Evolutionary conservation across 2,329 filamentous ascomycete species (phyloP).

Genomic region (Septoria linicola): DNA sequence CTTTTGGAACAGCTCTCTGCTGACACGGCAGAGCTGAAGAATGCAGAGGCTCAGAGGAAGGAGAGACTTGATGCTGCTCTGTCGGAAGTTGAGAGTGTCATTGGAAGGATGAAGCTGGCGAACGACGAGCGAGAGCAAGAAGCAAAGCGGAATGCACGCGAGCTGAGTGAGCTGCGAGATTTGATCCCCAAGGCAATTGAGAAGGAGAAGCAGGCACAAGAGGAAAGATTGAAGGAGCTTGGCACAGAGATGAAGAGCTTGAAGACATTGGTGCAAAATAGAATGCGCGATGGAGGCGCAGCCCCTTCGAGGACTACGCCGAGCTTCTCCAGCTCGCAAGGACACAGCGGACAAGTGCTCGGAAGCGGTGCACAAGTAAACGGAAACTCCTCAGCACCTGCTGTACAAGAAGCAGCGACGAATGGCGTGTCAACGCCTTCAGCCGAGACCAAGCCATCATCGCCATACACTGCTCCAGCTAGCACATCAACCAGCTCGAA

Average conservation of each 20-base stretch:
- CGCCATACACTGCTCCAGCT: conserved; percentile 24
- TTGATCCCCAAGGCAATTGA: conserved; percentile 85
- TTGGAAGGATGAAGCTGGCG: conserved; percentile 76
- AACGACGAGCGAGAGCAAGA: conserved; percentile 84
- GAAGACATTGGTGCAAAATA: conserved; percentile 76
- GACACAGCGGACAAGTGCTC: conserved; percentile 27
- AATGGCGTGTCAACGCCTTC: conserved; percentile 16
- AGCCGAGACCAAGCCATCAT: conserved; percentile 19
- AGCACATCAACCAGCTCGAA: conserved; percentile 22
- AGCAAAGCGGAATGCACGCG: conserved; percentile 78
- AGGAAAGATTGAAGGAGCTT: conserved; percentile 78
- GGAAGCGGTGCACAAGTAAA: conserved; percentile 20
- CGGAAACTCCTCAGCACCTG: conserved; percentile 10
- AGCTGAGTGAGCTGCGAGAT: conserved; percentile 78
- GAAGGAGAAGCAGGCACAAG: conserved; percentile 79
- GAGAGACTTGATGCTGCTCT: conserved; percentile 79
- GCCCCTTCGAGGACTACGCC: conserved; percentile 25
- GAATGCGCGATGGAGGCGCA: conserved; percentile 44
- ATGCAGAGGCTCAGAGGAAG: conserved; percentile 79
- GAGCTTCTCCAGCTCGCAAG: conserved; percentile 23
- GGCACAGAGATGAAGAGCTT: conserved; percentile 85
- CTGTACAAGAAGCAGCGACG: conserved; percentile 25
- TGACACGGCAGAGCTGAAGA: conserved; percentile 85
- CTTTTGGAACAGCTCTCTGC: conserved; percentile 88
- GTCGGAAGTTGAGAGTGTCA: conserved; percentile 77